phyloP scores from a whole-genome alignment of 1,139 yeast species.

The Yamadazyma songkhlaensis region DNA sequence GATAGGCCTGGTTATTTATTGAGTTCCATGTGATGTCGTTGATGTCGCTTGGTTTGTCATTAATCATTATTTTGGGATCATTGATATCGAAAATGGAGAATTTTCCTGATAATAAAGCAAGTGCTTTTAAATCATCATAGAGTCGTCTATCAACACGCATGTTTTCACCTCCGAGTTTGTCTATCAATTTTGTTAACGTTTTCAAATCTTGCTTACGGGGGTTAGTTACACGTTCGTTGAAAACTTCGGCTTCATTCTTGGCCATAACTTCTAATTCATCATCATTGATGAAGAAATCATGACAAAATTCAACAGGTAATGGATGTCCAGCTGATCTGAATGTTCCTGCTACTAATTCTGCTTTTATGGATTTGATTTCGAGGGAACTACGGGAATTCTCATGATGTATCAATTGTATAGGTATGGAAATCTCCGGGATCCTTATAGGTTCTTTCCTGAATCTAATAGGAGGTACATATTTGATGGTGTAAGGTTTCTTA shows the following conservation, averaged over 20 bases:
- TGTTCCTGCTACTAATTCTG: conserved; percentile 38
- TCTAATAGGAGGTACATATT: conserved; percentile 34
- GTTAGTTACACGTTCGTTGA: conserved; percentile 30
- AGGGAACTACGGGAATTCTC: conserved; percentile 14
- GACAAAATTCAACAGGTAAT: conserved; percentile 42
- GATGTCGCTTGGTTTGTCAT: neutral
- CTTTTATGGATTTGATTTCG: conserved; percentile 30
- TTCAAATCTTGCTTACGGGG: conserved; percentile 29
- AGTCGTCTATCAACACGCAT: conserved; percentile 35
- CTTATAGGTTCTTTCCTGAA: conserved; percentile 17
- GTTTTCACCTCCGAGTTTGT: conserved; percentile 33
- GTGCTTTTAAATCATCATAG: conserved; percentile 35
- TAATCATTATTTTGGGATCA: neutral
- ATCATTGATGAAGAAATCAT: conserved; percentile 37
- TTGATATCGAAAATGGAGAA: conserved; percentile 10
- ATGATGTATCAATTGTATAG: conserved; percentile 34
- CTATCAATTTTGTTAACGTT: conserved; percentile 29
- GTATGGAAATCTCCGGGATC: conserved; percentile 24
- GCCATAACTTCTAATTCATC: conserved; percentile 19
- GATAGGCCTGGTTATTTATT: conserved; percentile 6
- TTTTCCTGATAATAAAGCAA: conserved; percentile 28
- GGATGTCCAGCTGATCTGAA: conserved; percentile 32
- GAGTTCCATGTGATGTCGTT: conserved; percentile 27
- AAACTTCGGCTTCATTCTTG: conserved; percentile 24
- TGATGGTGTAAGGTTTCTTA: conserved; percentile 25